Conservation (phyloP, 2,329 filamentous ascomycete species). For the Pseudohalonectria lignicola region DNA sequence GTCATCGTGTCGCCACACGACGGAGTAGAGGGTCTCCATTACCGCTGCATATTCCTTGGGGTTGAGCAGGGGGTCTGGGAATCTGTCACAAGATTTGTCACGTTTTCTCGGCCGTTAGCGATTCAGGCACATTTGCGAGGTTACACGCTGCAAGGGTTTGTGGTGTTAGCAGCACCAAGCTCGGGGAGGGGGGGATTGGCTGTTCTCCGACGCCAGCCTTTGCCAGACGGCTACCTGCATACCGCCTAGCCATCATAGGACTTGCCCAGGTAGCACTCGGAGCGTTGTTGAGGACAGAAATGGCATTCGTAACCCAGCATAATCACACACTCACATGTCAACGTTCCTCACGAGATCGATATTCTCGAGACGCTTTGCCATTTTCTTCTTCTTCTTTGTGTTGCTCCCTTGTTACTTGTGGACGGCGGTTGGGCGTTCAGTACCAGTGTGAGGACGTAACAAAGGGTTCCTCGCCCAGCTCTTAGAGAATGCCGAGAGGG, state of each 20-base stretch:
- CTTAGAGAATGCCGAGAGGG: too few relatives aligned
- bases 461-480: too few relatives aligned
- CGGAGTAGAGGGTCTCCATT: slow-evolving; percentile 54
- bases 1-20: slow-evolving; percentile 50
- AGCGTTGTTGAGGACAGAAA: too few relatives aligned
- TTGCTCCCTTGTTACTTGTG: too few relatives aligned
- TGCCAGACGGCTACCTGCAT: neutral
- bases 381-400: too few relatives aligned
- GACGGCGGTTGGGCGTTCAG: too few relatives aligned
- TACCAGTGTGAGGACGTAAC: too few relatives aligned
- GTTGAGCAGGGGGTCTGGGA: slow-evolving; percentile 61
- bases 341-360: slow-evolving; percentile 12
- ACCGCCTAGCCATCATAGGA: neutral
- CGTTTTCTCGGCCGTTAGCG: neutral
- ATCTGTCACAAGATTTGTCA: slow-evolving; percentile 41
- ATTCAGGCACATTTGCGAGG: neutral
- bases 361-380: slow-evolving; percentile 9
- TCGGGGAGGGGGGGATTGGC: too few relatives aligned
- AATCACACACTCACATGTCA: slow-evolving; percentile 14
- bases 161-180: neutral
- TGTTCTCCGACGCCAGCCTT: neutral
- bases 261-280: neutral
- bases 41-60: slow-evolving; percentile 42
- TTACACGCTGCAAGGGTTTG: too few relatives aligned
- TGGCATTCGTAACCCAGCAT: neutral